A percentile compares a stretch with the other conserved stretches of the same genome.
These are phyloP conservation scores for Ogataea neopini DNA, from an alignment of 805 yeast species.

Conservation along the genomic window DNA sequence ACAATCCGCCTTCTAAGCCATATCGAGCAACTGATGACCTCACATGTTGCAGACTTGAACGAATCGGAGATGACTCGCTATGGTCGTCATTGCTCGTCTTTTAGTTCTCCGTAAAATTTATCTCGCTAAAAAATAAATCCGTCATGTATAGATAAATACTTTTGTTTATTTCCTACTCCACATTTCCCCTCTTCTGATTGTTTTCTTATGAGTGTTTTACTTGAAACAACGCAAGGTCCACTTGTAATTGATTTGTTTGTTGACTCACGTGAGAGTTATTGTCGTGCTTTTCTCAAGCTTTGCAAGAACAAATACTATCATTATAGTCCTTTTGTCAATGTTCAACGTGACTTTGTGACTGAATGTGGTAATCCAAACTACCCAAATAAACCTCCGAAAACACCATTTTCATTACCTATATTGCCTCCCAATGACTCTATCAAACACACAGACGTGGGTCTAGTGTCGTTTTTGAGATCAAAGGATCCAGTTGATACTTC, in stretches of 20 bases:
- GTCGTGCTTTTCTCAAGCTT: slow-evolving; percentile 52
- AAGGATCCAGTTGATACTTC: slow-evolving; percentile 23
- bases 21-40: too few relatives aligned
- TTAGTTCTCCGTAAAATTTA: too few relatives aligned
- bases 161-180: background rate
- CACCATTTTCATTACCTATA: background rate
- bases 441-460: slow-evolving; percentile 35
- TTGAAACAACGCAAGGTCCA: slow-evolving; percentile 45
- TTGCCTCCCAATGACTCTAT: slow-evolving; percentile 24
- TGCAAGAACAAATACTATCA: slow-evolving; percentile 55
- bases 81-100: too few relatives aligned
- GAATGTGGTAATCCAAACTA: slow-evolving; percentile 52
- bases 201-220: slow-evolving; percentile 46
- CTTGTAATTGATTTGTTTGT: slow-evolving; percentile 50
- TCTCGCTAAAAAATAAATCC: background rate
- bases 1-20: too few relatives aligned
- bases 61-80: too few relatives aligned
- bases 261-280: slow-evolving; percentile 39
- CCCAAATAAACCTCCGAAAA: slow-evolving; percentile 32
- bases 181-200: background rate
- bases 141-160: too few relatives aligned
- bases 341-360: slow-evolving; percentile 40
- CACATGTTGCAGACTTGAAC: too few relatives aligned
- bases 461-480: slow-evolving; percentile 31
- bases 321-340: slow-evolving; percentile 49